These are phyloP conservation scores for Aspergillus phoenicis DNA, from an alignment of 2,329 filamentous ascomycete species.

Conservation along the genomic window DNA sequence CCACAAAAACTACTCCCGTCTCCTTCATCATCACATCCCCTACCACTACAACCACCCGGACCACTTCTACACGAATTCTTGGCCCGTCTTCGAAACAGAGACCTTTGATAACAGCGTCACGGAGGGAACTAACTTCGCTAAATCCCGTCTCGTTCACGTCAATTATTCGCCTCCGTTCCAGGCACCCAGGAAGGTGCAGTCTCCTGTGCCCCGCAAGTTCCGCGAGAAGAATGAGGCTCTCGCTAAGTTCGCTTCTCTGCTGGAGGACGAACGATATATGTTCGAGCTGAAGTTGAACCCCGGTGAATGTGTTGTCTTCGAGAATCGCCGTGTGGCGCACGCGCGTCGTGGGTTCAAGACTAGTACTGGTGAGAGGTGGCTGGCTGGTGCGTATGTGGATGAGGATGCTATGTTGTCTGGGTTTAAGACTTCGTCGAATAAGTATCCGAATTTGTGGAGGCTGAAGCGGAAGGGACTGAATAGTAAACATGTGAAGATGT, in stretches of 20 bases:
- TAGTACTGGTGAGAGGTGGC: conserved; percentile 68
- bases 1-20: conserved; percentile 27
- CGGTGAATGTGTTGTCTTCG: conserved; percentile 91
- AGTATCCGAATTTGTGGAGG: neutral
- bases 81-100: conserved; percentile 56
- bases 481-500: neutral
- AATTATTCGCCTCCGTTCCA: conserved; percentile 85
- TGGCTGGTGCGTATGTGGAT: conserved; percentile 83
- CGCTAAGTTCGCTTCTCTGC: conserved; percentile 32
- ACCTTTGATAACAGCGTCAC: conserved; percentile 7
- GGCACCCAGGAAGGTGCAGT: conserved; percentile 36
- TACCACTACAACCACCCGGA: conserved; percentile 71
- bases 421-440: conserved; percentile 32
- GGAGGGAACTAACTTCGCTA: conserved; percentile 10
- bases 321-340: conserved; percentile 84
- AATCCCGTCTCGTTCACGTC: conserved; percentile 43
- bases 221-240: conserved; percentile 4
- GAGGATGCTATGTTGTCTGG: conserved; percentile 61
- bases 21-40: conserved; percentile 51
- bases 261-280: conserved; percentile 62
- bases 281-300: conserved; percentile 73
- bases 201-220: neutral
- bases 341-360: conserved; percentile 74
- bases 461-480: neutral
- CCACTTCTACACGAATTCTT: conserved; percentile 62